These are phyloP conservation scores for Talaromyces sp. DNA, from an alignment of 2,329 filamentous ascomycete species.

Conservation along the genomic window DNA sequence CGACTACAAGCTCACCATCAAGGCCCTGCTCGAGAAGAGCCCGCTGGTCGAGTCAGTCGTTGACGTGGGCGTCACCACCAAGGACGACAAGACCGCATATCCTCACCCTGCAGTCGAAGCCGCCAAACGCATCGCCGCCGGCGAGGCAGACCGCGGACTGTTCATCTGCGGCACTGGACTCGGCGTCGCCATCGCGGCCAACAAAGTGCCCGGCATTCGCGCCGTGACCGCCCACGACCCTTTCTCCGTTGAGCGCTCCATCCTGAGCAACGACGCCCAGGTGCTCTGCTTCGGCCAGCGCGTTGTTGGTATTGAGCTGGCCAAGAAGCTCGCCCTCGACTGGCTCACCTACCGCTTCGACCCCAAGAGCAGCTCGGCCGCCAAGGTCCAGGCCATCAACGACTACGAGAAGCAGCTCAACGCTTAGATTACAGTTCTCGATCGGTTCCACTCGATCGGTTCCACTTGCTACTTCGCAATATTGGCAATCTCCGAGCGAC, in stretches of 20 bases:
- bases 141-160: constrained; percentile 67
- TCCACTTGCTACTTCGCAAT: no score
- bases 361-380: constrained; percentile 56
- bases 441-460: neutral
- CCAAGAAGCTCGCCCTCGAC: constrained; percentile 69
- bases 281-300: constrained; percentile 82
- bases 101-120: constrained; percentile 72
- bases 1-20: constrained; percentile 73
- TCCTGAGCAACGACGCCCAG: constrained; percentile 81
- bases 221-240: constrained; percentile 88
- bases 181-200: constrained; percentile 82
- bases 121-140: constrained; percentile 48
- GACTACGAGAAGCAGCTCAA: constrained; percentile 37
- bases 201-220: constrained; percentile 77
- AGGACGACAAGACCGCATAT: constrained; percentile 73
- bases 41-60: constrained; percentile 61
- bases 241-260: constrained; percentile 74
- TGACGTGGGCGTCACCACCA: constrained; percentile 66
- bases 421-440: neutral
- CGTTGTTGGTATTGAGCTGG: constrained; percentile 75
- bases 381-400: constrained; percentile 50
- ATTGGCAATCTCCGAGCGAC: neutral
- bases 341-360: constrained; percentile 85
- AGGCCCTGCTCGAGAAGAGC: constrained; percentile 64
- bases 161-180: constrained; percentile 79